Evolutionary conservation across 2,329 filamentous ascomycete species (phyloP), one percentile per base, ranked within the genome.

Genomic region (Penicillium sumatraense): DNA sequence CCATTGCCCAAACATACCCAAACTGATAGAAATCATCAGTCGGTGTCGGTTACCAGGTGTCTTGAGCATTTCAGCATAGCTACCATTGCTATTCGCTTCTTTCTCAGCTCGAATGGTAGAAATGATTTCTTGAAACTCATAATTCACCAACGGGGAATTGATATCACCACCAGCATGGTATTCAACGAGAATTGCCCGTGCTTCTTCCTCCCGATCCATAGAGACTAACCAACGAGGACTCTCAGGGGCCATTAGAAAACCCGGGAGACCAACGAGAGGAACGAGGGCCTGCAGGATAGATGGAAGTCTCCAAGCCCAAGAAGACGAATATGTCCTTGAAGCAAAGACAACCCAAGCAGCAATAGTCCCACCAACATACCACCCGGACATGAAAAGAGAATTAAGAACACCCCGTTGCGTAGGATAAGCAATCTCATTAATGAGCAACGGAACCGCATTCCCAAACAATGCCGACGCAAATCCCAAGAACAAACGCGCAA

Each of bases 1-100:
- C 80, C 80, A 84, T 60, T 85, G 83, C 8, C 77, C 79, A 72
- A 84, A 84, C 60, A 83, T 73, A 57, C 81, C 82, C 9, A 82
- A 73, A 20, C 76, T 75, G 33, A 83, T 67, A 29, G 81, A 71
- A 48, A 86, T 81, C 33, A 81, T 65, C 27, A 84, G 72, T 29
- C 83, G 75, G 60, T 79, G 78, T 49, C 82, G 77, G 66, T 85
- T 86, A 42, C 80, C 82, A 24, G 74, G 74, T 5, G 74, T 74
- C 64, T 76, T 67, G 23, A 83, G 29, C 41, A 65, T 60, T 27
- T 66, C 63, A 0, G 38, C 2, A 33, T 63, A 66, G 35, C 58
- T 62, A 6, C 57, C 49, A 4, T 51, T 57, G 8, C 33, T 35
- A 8, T 51, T 40, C 2, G 55, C 56, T 14, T 58, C 56, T 36